Conservation (phyloP, 2,329 filamentous ascomycete genomes). For the Dothideomycetidae sp. region DNA sequence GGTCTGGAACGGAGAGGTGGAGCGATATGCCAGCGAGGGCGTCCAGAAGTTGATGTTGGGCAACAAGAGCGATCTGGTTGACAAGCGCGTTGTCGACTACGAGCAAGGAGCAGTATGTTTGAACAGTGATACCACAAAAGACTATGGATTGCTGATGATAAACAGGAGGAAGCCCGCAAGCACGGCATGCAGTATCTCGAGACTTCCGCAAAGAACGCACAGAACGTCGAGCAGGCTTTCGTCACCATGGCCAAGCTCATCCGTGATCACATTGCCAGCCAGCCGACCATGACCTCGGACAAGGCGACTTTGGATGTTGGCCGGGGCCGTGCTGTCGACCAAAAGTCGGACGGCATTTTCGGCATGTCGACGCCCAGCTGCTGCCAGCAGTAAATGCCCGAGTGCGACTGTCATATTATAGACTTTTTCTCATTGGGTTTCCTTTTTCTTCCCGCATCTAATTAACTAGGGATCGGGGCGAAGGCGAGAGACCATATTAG, state of each 20-base stretch:
- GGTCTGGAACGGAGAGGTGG: constrained; percentile 99
- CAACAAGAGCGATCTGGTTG: constrained; percentile 99
- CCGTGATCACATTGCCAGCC: constrained; percentile 9
- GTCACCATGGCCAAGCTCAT: constrained; percentile 68
- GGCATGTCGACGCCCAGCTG: constrained; percentile 7
- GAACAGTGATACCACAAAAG: background rate
- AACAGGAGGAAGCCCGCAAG: constrained; percentile 93
- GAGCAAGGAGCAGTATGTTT: constrained; percentile 84
- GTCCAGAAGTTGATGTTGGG: constrained; percentile 99
- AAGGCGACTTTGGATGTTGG: constrained; percentile 9
- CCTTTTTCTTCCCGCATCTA: no score
- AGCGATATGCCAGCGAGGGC: constrained; percentile 96
- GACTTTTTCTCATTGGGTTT: no score
- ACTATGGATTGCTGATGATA: constrained; percentile 12
- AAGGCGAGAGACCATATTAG: no score
- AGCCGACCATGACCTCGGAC: constrained; percentile 9
- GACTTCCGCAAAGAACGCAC: constrained; percentile 98
- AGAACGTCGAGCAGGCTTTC: constrained; percentile 99
- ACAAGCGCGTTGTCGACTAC: constrained; percentile 99
- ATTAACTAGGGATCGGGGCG: no score
- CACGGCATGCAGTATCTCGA: constrained; percentile 98
- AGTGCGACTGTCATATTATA: no score
- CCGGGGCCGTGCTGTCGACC: constrained; percentile 8
- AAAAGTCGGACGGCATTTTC: constrained; percentile 9
- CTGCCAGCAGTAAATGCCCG: constrained; percentile 7